Base-by-base conservation (phyloP, 768 basidiomycete species). In the Tulasnella sp. region DNA sequence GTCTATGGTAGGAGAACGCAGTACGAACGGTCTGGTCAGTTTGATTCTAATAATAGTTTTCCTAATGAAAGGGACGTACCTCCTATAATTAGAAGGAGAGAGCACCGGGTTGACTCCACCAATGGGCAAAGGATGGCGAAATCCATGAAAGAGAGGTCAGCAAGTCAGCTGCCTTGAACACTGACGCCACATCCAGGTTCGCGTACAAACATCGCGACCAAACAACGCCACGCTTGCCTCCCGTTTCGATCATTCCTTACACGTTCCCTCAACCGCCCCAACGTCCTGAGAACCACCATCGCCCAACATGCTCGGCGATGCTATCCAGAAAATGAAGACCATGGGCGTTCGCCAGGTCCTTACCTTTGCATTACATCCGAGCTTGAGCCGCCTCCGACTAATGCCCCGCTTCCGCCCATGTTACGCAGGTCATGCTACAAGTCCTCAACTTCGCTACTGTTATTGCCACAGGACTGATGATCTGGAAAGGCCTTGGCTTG, bases 401-500 rank as follows among this genome's bases (percentile, higher is more conserved):
- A 16, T 28, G 8, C 60, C 37, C 69, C 16, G 50, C 58, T 77
- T 69, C 80, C 76, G 3, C 74, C 24, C 28, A 80, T 58, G 48
- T 78, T 54, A n/a, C 54, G 54, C 48, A 97, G 96, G 89, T 95
- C 72, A 90, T 98, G 24, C 90, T 96, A 28, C 97, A 98, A 88
- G 86, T 93, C 75, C 91, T 98, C 83, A 97, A 97, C 86, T 96
- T 98, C 87, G 92, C 94, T 3, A 92, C 94, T 0, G 95, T 98
- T 80, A 91, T 98, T 78, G 92, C 95, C 8, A 94, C 95, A 3
- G 96, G 97, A 31, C 88, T 99, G 75, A 98, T 98, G 96, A 94
- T 98, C 82, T 99, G 96, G 96, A 99, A 99, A 86, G 96, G 94
- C 11, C 88, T 99, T 75, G 94, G 95, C 37, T 89, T 98, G 24